Percentiles rank a stretch among this genome's conserved stretches.
phyloP scores from a whole-genome alignment of 2,329 filamentous ascomycete species.

The Cadophora luteo-olivacea region DNA sequence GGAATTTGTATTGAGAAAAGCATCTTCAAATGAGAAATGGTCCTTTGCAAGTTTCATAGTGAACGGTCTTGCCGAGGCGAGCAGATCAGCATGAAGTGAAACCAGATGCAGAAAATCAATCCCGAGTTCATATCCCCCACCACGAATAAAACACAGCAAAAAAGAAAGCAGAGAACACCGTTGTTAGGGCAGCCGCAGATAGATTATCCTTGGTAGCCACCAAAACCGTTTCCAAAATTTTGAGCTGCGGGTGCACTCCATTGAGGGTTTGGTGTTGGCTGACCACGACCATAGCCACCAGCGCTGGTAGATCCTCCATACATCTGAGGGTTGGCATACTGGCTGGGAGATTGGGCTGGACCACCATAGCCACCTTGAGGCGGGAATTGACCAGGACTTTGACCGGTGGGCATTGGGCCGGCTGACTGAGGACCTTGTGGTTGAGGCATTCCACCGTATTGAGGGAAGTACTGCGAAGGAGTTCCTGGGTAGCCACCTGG shows the following conservation, averaged over 20 bases:
- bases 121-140: conserved; percentile 40
- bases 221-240: conserved; percentile 67
- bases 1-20: conserved; percentile 39
- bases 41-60: conserved; percentile 42
- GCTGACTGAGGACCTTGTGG: conserved; percentile 46
- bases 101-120: conserved; percentile 37
- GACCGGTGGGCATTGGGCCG: conserved; percentile 47
- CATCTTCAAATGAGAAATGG: conserved; percentile 41
- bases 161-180: conserved; percentile 30
- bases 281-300: conserved; percentile 83
- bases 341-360: conserved; percentile 65
- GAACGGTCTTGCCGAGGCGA: conserved; percentile 38
- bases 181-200: not conserved
- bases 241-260: conserved; percentile 62
- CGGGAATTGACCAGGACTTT: conserved; percentile 55
- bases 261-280: conserved; percentile 46
- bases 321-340: conserved; percentile 72
- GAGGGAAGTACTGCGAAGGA: conserved; percentile 85
- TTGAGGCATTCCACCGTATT: conserved; percentile 76
- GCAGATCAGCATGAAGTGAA: conserved; percentile 33
- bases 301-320: conserved; percentile 77
- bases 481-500: conserved; percentile 77
- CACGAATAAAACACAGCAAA: conserved; percentile 31
- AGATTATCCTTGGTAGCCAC: conserved; percentile 64
- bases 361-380: conserved; percentile 72